Conservation (phyloP, 2,329 filamentous ascomycete genomes). For the Colletotrichum navitas region DNA sequence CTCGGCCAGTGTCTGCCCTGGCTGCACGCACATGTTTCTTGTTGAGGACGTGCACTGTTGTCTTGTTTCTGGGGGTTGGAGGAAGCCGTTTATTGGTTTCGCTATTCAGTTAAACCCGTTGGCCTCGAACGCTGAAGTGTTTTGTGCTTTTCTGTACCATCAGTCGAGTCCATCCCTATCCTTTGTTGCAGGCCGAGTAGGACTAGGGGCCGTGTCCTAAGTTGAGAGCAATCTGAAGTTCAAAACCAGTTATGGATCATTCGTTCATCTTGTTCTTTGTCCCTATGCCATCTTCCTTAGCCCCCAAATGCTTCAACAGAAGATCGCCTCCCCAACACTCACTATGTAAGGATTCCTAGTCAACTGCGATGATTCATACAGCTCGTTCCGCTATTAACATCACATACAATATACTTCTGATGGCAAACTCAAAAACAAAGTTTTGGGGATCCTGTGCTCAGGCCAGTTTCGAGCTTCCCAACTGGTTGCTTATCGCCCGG, state of each 20-base stretch:
- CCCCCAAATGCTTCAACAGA: neutral
- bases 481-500: slow-evolving; percentile 24
- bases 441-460: slow-evolving; percentile 65
- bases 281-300: neutral
- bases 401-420: neutral
- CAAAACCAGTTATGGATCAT: neutral
- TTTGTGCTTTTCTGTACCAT: neutral
- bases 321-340: slow-evolving; percentile 72
- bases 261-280: neutral
- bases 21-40: slow-evolving; percentile 9
- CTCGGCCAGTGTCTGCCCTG: neutral
- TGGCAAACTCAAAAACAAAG: slow-evolving; percentile 65
- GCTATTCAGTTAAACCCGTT: too few relatives aligned
- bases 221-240: neutral
- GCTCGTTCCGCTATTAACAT: neutral
- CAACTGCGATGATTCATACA: slow-evolving; percentile 70
- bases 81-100: neutral
- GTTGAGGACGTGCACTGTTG: slow-evolving; percentile 15
- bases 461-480: slow-evolving; percentile 83
- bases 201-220: neutral
- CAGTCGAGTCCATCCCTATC: neutral
- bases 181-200: neutral
- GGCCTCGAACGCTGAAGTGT: neutral
- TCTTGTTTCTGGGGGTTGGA: neutral
- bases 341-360: slow-evolving; percentile 76